Evolutionary conservation across 306 rosid genomes (phyloP), one percentile per base, ranked within the genome.

Genomic region (Prosopis cineraria): DNA sequence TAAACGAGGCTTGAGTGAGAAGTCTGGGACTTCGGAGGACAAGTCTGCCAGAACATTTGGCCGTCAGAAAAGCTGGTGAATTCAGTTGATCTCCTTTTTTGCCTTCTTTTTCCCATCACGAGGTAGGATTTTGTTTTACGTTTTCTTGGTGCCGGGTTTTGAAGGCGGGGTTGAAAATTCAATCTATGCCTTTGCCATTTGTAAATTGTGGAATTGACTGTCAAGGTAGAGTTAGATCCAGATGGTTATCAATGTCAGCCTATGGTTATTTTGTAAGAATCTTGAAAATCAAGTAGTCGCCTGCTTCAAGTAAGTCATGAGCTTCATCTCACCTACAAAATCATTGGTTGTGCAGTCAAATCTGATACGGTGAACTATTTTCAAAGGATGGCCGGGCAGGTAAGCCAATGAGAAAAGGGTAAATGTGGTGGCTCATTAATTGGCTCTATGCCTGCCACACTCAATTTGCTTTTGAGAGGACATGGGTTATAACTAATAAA

Each of bases 41-140:
- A 85, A 78, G 47, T 76, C 83, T 22, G 40, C 77, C 7, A 34
- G 44, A 30, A 68, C 81, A 52, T 84, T 71, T 31, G 81, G 78
- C 30, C 88, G 77, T 37, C 87, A 72, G 81, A 89, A 83, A 84
- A 88, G 86, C 76, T 88, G 81, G 87, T 92, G 94, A 65, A 11
- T 12, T 65, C 31, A 6, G 52, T 30, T 65, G 45, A 34, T 36
- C 25, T 36, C 22, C 22, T 19, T 64, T 4, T 5, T 14, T 25
- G 44, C 62, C 48, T 24, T 77, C 11, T 69, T 39, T 79, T 22
- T 25, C 25, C 67, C 62, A 53, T 8, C 47, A 74, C 24, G 74
- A 67, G 67, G 70, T 41, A 65, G 73, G 44, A 67, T 72, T 81
- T 83, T 78, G 74, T 3, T 68, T 41, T 48, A 79, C 6, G 30